Conservation (phyloP, 1,284 basidiomycete species). For the Mycena sp. region DNA sequence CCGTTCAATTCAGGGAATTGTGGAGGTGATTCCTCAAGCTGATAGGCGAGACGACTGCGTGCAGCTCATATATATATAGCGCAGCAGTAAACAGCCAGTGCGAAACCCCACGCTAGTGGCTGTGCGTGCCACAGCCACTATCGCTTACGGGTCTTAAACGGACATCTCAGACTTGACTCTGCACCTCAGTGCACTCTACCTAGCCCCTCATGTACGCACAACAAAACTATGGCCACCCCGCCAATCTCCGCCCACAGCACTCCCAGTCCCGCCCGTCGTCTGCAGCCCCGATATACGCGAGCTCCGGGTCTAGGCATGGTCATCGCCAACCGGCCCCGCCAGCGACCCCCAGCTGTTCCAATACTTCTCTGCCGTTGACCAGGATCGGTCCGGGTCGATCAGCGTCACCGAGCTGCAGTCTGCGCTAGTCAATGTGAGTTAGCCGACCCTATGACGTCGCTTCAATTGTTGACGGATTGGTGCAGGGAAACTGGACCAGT, state of each 20-base stretch:
- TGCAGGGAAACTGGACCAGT: conserved; percentile 79
- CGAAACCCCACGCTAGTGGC: background rate
- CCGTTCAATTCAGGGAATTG: too few species aligned
- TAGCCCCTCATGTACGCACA: conserved; percentile 33
- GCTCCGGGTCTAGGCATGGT: conserved; percentile 19
- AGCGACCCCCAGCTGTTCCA: conserved; percentile 80
- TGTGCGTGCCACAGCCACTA: conserved; percentile 14
- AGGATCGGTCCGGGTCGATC: conserved; percentile 70
- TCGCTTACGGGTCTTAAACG: too few species aligned
- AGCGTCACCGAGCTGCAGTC: conserved; percentile 74
- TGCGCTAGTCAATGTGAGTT: conserved; percentile 77
- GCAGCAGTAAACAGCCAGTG: too few species aligned
- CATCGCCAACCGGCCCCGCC: conserved; percentile 50
- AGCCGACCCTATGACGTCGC: conserved; percentile 20
- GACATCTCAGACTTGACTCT: too few species aligned
- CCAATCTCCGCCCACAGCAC: conserved; percentile 25
- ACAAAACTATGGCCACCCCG: conserved; percentile 24
- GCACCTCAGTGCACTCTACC: too few species aligned
- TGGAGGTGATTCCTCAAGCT: too few species aligned
- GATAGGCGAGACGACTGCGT: too few species aligned
- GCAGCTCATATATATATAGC: too few species aligned
- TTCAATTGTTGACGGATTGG: conserved; percentile 5
- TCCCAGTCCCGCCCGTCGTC: conserved; percentile 20
- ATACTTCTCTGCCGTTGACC: conserved; percentile 79
- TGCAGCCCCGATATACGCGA: conserved; percentile 15